Conservation (phyloP, 768 basidiomycete genomes). For the Daedaleopsis sinensis region DNA sequence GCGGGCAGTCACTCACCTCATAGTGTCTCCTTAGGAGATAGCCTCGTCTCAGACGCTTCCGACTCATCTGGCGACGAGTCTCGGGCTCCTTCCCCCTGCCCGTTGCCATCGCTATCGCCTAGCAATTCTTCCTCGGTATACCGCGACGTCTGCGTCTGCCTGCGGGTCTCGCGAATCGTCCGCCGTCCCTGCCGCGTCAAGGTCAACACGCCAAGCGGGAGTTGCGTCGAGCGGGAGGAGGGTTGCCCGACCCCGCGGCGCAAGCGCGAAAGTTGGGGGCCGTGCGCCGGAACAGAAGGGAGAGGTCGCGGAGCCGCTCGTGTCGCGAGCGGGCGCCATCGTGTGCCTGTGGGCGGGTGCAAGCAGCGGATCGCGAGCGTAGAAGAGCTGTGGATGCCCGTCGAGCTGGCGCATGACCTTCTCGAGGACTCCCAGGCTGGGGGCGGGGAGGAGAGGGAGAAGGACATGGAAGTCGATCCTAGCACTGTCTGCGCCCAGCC, state of each 20-base stretch:
- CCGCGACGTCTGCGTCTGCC: neutral
- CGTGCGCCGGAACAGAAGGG: neutral
- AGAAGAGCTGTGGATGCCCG: conserved; percentile 6
- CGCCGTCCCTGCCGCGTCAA: too few relatives aligned
- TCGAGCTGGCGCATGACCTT: neutral
- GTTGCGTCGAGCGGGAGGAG: neutral
- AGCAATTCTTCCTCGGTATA: too few relatives aligned
- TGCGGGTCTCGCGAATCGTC: neutral
- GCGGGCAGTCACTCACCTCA: too few relatives aligned
- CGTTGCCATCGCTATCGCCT: too few relatives aligned
- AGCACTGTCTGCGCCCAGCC: neutral
- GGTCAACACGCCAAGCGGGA: neutral
- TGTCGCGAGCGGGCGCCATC: neutral
- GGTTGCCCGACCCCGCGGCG: neutral
- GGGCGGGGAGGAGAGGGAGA: neutral
- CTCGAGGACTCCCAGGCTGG: neutral
- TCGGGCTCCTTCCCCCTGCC: too few relatives aligned
- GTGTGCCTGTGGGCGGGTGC: conserved; percentile 5
- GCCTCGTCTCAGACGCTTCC: neutral
- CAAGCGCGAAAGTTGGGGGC: neutral
- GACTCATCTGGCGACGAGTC: neutral
- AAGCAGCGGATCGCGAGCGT: neutral
- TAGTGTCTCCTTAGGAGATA: neutral
- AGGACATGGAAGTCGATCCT: neutral
- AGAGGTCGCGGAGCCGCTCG: neutral